Evolutionary conservation across 495 filamentous ascomycete species (phyloP), one percentile per base, ranked within the genome.

Genomic region (Hypoxylon cercidicola): DNA sequence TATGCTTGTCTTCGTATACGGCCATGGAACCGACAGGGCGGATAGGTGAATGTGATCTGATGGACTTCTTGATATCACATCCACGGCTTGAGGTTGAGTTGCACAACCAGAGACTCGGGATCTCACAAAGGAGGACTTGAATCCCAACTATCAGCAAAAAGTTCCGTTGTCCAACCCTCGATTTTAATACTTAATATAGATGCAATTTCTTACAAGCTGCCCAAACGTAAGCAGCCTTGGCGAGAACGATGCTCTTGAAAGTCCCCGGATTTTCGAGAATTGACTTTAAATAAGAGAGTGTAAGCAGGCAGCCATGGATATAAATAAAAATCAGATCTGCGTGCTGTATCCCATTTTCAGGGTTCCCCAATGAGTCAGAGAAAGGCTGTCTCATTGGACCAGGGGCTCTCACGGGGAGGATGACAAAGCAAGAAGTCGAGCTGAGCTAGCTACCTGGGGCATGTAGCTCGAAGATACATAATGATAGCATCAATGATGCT

Each of bases 11-110:
- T 30, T 52, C 8, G 12, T 5, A 51, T 45, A 11, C 48, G 23
- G 39, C 39, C n/a, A 40, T 20, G 41, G 50, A 61, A 61, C 63
- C 63, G 50, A 54, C 46, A 60, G 46, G 41, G 57, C 34, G 56
- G 54, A 56, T 66, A 57, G 15, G 21, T 7, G 3, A 28, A 7
- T 28, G 25, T 28, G 55, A 65, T 59, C 55, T 54, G 21, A 15
- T 21, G 28, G 10, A 10, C 15, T 21, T 43, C n/a, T 21, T 6
- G 8, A 12, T 41, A 4, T 16, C 12, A 16, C 3, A 16, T 15
- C n/a, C 32, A 37, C 4, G 15, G 4, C 28, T 44, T 6, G 16
- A 62, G 30, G 34, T 54, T n/a, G 41, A 44, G 43, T 21, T 16
- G 15, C 39, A 16, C 39, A 41, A 9, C 9, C 34, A 51, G 16